Evolutionary conservation across 2,329 filamentous ascomycete genomes (phyloP), one percentile per base, ranked within the genome.

Genomic region (Pseudonectria foliicola): DNA sequence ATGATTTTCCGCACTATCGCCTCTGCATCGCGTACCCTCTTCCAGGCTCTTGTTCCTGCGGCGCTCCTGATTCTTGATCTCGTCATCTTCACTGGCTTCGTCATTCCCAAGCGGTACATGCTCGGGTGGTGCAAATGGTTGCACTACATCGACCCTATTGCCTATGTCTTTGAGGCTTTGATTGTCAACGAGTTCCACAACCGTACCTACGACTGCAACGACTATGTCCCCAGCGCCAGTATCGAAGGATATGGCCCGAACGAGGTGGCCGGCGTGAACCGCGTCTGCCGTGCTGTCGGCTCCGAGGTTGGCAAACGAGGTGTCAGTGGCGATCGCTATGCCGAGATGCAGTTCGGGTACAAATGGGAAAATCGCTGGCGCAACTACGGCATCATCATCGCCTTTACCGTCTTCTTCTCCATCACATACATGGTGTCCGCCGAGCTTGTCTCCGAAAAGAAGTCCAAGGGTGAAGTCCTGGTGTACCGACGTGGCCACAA

Each of bases 71-170:
- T 55, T 37, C 40, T 55, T 16, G 46, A 50, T 28, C 49, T 79
- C 10, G 70, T 86, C 58, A 80, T 77, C 46, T 78, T 77, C 57
- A 86, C 82, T 13, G 83, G 80, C 41, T 85, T 88, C 55, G 72
- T 77, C 38, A 71, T 81, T 35, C 75, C 73, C 0, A 71, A 70
- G 48, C 59, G 66, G 34, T 77, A 90, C 60, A 92, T 87, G 82
- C 71, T 82, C 6, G 74, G 67, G 2, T 94, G 86, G 85, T 83
- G 82, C 49, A 72, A 79, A 40, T 94, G 87, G 87, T 76, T 93
- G 42, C 83, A 82, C 55, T 90, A 85, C 55, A 65, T 92, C 26
- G 80, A 93, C 41, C 85, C 85, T 3, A 71, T 93, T 10, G 77
- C 76, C 2, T 93, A 93, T 45, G 77, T 78, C 0, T 94, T 93